Evolutionary conservation across 768 basidiomycete species (phyloP), one percentile per base, ranked within the genome.

Genomic region (Trametes cinnabarina): DNA sequence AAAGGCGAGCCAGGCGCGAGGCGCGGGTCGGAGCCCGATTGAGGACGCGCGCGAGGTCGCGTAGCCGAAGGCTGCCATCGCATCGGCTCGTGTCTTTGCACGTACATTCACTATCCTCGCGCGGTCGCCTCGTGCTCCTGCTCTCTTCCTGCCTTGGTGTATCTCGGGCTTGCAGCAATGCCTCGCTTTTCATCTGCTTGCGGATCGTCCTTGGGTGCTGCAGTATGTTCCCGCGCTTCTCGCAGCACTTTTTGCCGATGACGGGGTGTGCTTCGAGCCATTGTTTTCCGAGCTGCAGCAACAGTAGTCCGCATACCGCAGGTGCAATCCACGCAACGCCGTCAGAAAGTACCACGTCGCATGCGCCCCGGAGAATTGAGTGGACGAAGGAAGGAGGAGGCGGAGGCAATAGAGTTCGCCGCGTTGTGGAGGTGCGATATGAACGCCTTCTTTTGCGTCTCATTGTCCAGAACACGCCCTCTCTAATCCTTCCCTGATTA

Each of bases 391-490:
- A 25, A 46, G 23, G 23, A 20, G 41, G 51, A 52, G 20, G n/a
- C 22, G 30, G 32, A n/a, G 17, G n/a, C 34, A 47, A 47, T 47
- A 53, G 44, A 47, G 53, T 47, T 55, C 46, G 22, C 41, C 26
- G 53, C 43, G 32, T 34, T 25, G 52, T 19, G 15, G 42, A 35
- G 32, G 43, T 47, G 53, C 44, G 53, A 55, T 39, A 47, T 55
- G 53, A 55, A 55, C 44, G 53, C 46, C 46, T 55, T 55, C 54
- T 55, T n/a, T 28, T 26, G 22, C 23, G 23, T 46, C 25, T 46
- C 44, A 25, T 46, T 46, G 44, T 46, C 44, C 44, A 46, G 44
- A 26, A 25, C 44, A 4, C 44, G 44, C 32, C 44, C 35, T 20
- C 46, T 32, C 14, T 40, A 3, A 23, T 23, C 52, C 32, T 46